phyloP scores from a whole-genome alignment of 2,329 filamentous ascomycete genomes.

The Ascochyta viciae-villosae region DNA sequence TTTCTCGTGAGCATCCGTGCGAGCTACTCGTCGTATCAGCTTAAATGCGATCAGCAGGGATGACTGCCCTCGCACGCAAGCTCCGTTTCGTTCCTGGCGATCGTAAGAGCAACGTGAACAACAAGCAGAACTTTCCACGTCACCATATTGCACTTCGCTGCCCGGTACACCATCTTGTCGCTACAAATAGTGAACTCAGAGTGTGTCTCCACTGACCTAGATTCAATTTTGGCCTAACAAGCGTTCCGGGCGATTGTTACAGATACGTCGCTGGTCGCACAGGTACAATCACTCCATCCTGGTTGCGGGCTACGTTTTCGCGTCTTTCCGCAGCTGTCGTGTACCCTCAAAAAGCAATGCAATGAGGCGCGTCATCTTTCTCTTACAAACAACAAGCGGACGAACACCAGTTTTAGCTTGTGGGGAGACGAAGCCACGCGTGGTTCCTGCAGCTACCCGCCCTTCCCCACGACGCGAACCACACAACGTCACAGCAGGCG shows the following conservation, averaged over 20 bases:
- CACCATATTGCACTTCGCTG: background rate
- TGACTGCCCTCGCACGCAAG: slow-evolving; percentile 23
- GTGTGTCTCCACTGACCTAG: background rate
- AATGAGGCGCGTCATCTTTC: slow-evolving; percentile 2
- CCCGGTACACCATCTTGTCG: background rate
- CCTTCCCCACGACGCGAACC: background rate
- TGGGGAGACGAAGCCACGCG: slow-evolving; percentile 9
- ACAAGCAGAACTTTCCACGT: slow-evolving; percentile 1
- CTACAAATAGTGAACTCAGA: background rate
- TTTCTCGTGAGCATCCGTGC: slow-evolving; percentile 15
- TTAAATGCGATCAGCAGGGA: slow-evolving; percentile 30
- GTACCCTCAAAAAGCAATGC: slow-evolving; percentile 9
- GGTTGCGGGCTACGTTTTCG: slow-evolving; percentile 19
- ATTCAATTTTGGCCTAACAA: background rate
- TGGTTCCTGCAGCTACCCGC: slow-evolving; percentile 10
- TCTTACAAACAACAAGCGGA: slow-evolving; percentile 10
- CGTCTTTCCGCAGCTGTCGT: slow-evolving; percentile 27
- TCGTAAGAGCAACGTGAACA: slow-evolving; percentile 7
- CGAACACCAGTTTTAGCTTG: slow-evolving; percentile 20
- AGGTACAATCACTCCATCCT: slow-evolving; percentile 24
- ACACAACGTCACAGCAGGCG: slow-evolving; percentile 1
- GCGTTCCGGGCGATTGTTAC: slow-evolving; percentile 18
- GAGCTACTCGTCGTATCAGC: slow-evolving; percentile 19
- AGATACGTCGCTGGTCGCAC: slow-evolving; percentile 27
- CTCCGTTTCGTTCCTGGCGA: slow-evolving; percentile 27